These are phyloP conservation scores for Globisporangium mamillatum DNA, from an alignment of 352 stramenopile species.

Conservation along the genomic window DNA sequence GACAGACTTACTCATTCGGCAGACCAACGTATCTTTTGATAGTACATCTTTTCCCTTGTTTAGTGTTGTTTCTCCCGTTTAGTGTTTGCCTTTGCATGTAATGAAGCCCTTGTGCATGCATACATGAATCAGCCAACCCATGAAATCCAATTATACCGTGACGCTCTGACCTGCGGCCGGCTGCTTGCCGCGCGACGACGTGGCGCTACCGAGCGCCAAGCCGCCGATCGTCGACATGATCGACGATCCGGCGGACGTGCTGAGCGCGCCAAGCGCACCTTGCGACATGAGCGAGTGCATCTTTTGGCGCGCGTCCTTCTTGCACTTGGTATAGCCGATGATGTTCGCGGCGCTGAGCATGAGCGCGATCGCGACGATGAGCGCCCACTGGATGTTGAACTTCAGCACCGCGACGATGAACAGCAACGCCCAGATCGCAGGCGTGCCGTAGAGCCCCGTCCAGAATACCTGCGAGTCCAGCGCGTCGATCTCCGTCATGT, in stretches of 20 bases:
- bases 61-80: background rate
- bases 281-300: constrained; percentile 83
- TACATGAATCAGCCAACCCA: background rate
- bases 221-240: constrained; percentile 77
- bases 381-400: constrained; percentile 93
- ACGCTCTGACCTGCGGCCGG: constrained; percentile 27
- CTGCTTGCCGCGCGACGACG: constrained; percentile 1
- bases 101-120: background rate
- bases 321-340: constrained; percentile 98
- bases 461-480: constrained; percentile 94
- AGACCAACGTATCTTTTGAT: constrained; percentile 9
- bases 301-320: constrained; percentile 86
- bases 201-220: constrained; percentile 49
- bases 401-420: constrained; percentile 92
- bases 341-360: constrained; percentile 94
- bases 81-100: background rate
- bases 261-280: constrained; percentile 63
- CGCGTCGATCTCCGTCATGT: constrained; percentile 86
- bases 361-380: constrained; percentile 92
- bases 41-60: constrained; percentile 15
- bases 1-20: background rate
- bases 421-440: constrained; percentile 89
- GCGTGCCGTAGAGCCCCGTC: constrained; percentile 94
- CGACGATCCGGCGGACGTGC: constrained; percentile 62
- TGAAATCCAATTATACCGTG: constrained; percentile 33